Conservation (phyloP, 1,284 basidiomycete genomes). For the Rhodotorula sp. region DNA sequence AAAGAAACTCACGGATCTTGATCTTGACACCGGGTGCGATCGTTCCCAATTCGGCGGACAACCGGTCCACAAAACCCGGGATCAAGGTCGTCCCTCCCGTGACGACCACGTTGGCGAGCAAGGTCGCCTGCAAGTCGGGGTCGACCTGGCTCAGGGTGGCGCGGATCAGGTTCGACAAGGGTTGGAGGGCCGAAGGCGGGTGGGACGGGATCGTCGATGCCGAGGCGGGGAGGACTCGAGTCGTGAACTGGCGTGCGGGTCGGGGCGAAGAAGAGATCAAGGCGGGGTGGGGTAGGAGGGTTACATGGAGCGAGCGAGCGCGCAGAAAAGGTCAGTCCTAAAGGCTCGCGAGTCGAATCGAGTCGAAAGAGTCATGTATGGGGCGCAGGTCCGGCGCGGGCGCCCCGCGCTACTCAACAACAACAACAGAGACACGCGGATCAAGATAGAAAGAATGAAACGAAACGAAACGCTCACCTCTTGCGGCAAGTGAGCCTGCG, state of each 20-base stretch:
- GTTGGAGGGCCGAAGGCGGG: conserved; percentile 72
- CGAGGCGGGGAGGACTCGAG: conserved; percentile 57
- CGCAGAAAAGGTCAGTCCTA: no score
- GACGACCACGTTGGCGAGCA: conserved; percentile 90
- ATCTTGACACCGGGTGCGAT: conserved; percentile 65
- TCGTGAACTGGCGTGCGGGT: conserved; percentile 42
- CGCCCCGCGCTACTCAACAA: no score
- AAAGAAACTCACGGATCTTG: conserved; percentile 56
- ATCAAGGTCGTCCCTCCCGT: conserved; percentile 88
- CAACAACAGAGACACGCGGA: no score
- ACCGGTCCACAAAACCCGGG: conserved; percentile 79
- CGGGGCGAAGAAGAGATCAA: neutral
- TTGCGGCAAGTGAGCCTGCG: conserved; percentile 64
- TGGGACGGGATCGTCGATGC: conserved; percentile 58
- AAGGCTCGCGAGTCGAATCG: neutral
- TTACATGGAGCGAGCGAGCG: no score
- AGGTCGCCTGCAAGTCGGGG: conserved; percentile 82
- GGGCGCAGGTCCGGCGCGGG: no score
- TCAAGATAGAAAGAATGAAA: no score
- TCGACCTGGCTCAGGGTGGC: conserved; percentile 60
- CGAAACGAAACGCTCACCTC: conserved; percentile 58
- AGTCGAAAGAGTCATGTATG: conserved; percentile 18
- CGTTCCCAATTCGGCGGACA: conserved; percentile 73
- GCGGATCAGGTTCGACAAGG: conserved; percentile 59
- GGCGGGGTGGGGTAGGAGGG: no score